Base-by-base conservation (phyloP, 495 filamentous ascomycete genomes). In the Aspergillus haitiensis region DNA sequence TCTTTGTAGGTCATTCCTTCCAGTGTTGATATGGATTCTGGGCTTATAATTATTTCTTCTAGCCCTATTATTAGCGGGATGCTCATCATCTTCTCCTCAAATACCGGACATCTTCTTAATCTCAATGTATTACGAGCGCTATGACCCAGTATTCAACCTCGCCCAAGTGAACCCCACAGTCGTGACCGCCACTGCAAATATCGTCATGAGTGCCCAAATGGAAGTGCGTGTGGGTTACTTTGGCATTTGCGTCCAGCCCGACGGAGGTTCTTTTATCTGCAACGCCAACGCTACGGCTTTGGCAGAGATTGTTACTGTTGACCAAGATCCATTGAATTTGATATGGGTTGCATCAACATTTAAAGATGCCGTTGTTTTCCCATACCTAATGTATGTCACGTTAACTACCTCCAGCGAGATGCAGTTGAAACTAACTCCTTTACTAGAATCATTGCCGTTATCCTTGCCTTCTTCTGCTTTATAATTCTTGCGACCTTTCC, bases 151-250 rank as follows among this genome's bases (percentile, higher is more conserved):
- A 7, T 86, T 86, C 61, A 81, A 86, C 64, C 78, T 84, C 5
- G 79, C 91, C 18, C 93, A 97, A 76, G 91, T 93, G 55, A 84
- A 94, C 68, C 93, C 92, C 56, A 89, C 87, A 39, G 89, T 93
- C 56, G 85, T 88, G 54, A 77, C 75, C 4, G 83, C 86, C 18
- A 86, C 87, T 48, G 78, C 82, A 37, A 86, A 88, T 62, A 86
- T 89, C 44, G 86, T 89, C 46, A 82, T 83, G 49, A 72, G 72
- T 36, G 85, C 86, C 2, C 73, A 82, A 56, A 71, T 89, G 48
- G 85, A 87, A 67, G 86, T 88, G n/a, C 82, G 86, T 4, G 86
- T 89, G 15, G 86, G 86, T 32, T 89, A 88, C 71, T 89, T 89
- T 61, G 86, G 86, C 60, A 84, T 89, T 70, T 89, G 86, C 67